Base-by-base conservation (phyloP, 1,139 yeast genomes). In the Torulaspora pretoriensis region DNA sequence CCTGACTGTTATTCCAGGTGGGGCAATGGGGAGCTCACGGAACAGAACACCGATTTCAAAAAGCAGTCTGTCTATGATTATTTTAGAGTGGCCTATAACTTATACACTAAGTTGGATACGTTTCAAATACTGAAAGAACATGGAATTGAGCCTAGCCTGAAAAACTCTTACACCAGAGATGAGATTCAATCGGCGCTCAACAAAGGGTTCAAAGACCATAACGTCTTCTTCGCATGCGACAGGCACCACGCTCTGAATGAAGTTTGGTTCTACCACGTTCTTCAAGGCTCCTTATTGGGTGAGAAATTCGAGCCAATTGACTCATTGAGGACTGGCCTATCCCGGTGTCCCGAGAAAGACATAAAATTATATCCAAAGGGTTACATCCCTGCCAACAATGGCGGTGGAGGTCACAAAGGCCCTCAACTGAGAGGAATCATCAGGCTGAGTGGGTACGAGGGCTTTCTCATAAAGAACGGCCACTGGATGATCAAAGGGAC, bases 181-280 rank as follows among this genome's bases (percentile, higher is more conserved):
- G 81, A 86, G 59, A 80, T 92, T 47, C 73, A 77, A 43, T 68
- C 70, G 27, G 95, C 95, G 0, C 70, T 92, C 49, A 66, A 68
- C 30, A 68, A 72, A 30, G 77, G 78, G 45, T 82, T 81, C 57
- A 71, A 70, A 22, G 86, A 82, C 9, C 72, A 74, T 29, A 67
- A 75, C 1, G 95, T 86, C 4, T 81, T 71, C 59, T 78, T 90
- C 61, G 79, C 80, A 53, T 89, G 97, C 69, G 82, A 83, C 63
- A 68, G 72, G 39, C 72, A 69, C 57, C 71, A 78, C 46, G 90
- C 88, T 0, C 67, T 92, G 36, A 85, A 81, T 57, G 96, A 92
- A 65, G 75, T 92, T 24, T 90, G 97, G 96, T 92, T 90, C 67
- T 90, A 77, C 68, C 92, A 86, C 68, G 76, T 83, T 50, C 70